These are phyloP conservation scores for Hypoxylon sp. DNA, from an alignment of 2,329 filamentous ascomycete species.

Conservation along the genomic window DNA sequence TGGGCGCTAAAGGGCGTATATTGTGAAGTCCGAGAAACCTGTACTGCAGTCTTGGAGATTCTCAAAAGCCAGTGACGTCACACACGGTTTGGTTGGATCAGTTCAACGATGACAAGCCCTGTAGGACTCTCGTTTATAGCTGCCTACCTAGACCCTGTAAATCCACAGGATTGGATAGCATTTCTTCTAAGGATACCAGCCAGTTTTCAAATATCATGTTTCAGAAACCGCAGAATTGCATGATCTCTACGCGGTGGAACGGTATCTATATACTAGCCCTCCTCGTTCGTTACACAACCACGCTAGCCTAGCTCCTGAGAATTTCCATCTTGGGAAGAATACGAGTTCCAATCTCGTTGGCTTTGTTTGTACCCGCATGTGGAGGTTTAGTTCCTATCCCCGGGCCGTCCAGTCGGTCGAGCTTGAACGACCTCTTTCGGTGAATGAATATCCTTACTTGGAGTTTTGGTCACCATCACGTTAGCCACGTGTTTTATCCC, in stretches of 20 bases:
- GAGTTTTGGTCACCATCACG: neutral
- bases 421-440: slow-evolving; percentile 2
- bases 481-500: neutral
- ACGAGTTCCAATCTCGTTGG: neutral
- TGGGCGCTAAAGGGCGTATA: neutral
- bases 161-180: neutral
- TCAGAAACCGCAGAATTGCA: neutral
- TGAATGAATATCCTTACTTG: neutral
- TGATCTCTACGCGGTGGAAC: slow-evolving; percentile 6
- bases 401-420: neutral
- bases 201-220: neutral
- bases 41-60: neutral
- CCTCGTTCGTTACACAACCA: neutral
- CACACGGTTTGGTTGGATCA: neutral
- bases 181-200: neutral
- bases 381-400: neutral
- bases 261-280: neutral
- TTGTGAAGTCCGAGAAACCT: neutral
- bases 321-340: slow-evolving; percentile 2
- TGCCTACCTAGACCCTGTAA: too few relatives aligned
- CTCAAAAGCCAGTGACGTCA: neutral
- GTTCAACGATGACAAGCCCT: neutral
- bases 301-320: slow-evolving; percentile 3
- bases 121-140: too few relatives aligned
- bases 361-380: neutral